phyloP scores from a whole-genome alignment of 2,329 filamentous ascomycete genomes.

The Sporothrix protearum region DNA sequence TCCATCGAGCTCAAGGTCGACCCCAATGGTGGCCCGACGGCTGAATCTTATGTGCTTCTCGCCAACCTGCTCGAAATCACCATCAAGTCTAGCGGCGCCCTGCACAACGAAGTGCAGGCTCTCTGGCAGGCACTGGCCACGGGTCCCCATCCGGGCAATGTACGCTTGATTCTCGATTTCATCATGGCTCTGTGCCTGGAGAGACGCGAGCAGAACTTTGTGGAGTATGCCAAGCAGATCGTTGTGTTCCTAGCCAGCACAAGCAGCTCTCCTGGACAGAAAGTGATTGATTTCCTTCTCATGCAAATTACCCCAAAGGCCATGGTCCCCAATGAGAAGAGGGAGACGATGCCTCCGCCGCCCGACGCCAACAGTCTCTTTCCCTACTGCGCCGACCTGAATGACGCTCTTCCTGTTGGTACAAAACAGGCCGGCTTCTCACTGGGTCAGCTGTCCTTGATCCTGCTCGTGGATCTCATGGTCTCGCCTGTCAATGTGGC shows the following conservation, averaged over 20 bases:
- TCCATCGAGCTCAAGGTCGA: conserved; percentile 89
- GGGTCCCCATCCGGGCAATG: conserved; percentile 87
- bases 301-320: conserved; percentile 88
- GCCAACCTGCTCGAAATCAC: conserved; percentile 96
- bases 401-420: conserved; percentile 73
- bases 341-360: conserved; percentile 45
- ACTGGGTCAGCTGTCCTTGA: conserved; percentile 85
- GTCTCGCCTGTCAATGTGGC: conserved; percentile 82
- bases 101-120: conserved; percentile 96
- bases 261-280: conserved; percentile 67
- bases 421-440: conserved; percentile 93
- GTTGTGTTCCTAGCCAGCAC: conserved; percentile 92
- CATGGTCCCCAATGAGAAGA: conserved; percentile 92
- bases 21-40: conserved; percentile 84
- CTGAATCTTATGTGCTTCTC: conserved; percentile 88
- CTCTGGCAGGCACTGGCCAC: conserved; percentile 95
- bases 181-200: conserved; percentile 93
- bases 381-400: conserved; percentile 86
- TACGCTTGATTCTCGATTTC: conserved; percentile 90
- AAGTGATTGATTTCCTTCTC: conserved; percentile 90
- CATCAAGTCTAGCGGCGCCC: conserved; percentile 78
- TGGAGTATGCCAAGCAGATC: conserved; percentile 96
- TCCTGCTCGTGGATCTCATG: conserved; percentile 92
- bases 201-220: conserved; percentile 93
- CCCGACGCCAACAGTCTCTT: conserved; percentile 71